Base-by-base conservation (phyloP, 495 filamentous ascomycete species). In the Lasiosphaeria ovina region DNA sequence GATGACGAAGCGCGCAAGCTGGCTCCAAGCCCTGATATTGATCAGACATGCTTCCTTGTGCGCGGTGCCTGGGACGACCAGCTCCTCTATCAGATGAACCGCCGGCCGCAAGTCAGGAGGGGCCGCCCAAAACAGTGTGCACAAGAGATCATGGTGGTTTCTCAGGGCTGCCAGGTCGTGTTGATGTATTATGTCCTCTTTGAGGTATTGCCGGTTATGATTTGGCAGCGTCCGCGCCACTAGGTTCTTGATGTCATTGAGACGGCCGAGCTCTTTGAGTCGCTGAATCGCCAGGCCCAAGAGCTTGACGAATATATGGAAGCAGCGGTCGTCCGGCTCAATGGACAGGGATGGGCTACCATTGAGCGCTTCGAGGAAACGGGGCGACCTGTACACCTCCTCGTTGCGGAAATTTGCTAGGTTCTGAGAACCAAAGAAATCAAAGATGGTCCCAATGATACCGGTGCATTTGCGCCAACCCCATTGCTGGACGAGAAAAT, bases 71-170 rank as follows among this genome's bases (percentile, higher is more conserved):
- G 93, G 86, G 57, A 88, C 75, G n/a, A 98, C 89, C 0, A 98
- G 82, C 61, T 89, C 82, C 54, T 86, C 86, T 14, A 98, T 85
- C 12, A 87, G 78, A 57, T 87, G 81, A 6, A 92, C 62, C 35
- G 85, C 82, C 33, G 91, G 92, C 33, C 93, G 81, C 53, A 84
- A 82, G 17, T 80, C 79, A 17, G 86, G 75, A 35, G 93, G 92
- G 16, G 92, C 88, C 10, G 83, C 88, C 86, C 87, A 97, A 74
- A 91, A 97, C 36, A 98, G 79, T 3, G 89, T 93, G 62, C 88
- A 91, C 3, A 98, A 83, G 50, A 98, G 82, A 69, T 98, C 92
- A 67, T 97, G 92, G 63, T 98, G 93, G 67, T 98, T 98, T 60
- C 92, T 83, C 40, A 98, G 76, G 0, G 92, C 88, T 31, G 91